Conservation (phyloP, 768 basidiomycete genomes). For the Pleurotus salmoneostramineus region DNA sequence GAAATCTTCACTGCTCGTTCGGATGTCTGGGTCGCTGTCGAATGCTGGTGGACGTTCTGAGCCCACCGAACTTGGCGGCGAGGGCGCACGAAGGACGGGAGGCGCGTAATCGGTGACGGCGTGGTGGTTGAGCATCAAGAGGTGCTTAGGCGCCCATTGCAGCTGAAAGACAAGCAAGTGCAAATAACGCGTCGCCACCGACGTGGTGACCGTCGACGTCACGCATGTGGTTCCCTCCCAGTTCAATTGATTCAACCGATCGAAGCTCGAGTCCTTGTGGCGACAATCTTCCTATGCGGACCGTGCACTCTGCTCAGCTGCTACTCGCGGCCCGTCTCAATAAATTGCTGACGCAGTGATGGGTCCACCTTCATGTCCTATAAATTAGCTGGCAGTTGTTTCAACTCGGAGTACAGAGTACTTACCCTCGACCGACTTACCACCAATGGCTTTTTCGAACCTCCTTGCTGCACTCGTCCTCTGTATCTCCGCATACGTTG, state of each 20-base stretch:
- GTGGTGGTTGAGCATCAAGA: not conserved
- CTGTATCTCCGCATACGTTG: not conserved
- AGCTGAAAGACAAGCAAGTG: not conserved
- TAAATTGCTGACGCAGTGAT: too few relatives aligned
- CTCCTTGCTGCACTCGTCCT: not conserved
- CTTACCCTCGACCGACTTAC: too few relatives aligned
- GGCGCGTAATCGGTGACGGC: slow-evolving; percentile 38
- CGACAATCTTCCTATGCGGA: too few relatives aligned
- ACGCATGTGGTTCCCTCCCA: too few relatives aligned
- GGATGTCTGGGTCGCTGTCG: slow-evolving; percentile 36
- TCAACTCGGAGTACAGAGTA: too few relatives aligned
- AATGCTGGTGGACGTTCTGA: slow-evolving; percentile 39
- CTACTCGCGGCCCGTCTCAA: too few relatives aligned
- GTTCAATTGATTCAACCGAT: too few relatives aligned
- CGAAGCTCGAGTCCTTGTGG: too few relatives aligned
- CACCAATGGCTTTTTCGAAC: too few relatives aligned
- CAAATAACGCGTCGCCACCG: not conserved
- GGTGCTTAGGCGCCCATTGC: not conserved
- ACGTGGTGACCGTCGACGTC: not conserved
- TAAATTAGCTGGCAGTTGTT: too few relatives aligned
- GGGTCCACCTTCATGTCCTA: too few relatives aligned
- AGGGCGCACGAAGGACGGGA: slow-evolving; percentile 43
- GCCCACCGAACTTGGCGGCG: slow-evolving; percentile 50
- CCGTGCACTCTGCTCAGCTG: too few relatives aligned
- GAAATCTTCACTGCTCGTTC: slow-evolving; percentile 32